These are phyloP conservation scores for Suhomyces atakaporum DNA, from an alignment of 1,139 yeast genomes.

Conservation along the genomic window DNA sequence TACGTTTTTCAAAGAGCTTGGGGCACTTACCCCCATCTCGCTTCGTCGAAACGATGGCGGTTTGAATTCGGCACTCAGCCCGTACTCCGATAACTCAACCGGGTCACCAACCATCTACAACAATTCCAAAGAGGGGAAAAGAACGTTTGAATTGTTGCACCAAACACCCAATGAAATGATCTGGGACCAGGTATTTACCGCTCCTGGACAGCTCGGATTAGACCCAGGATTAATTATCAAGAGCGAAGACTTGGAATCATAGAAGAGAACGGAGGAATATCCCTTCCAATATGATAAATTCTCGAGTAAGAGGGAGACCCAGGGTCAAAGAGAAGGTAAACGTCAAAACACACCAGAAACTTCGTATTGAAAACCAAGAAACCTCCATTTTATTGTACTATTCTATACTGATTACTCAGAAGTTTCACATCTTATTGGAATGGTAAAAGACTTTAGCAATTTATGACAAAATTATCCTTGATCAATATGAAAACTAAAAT, in stretches of 20 bases:
- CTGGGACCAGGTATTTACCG: constrained; percentile 75
- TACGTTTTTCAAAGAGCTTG: constrained; percentile 47
- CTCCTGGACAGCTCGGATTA: constrained; percentile 9
- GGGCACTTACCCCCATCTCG: constrained; percentile 18
- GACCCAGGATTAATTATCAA: constrained; percentile 7
- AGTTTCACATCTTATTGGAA: too few species aligned
- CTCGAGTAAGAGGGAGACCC: too few species aligned
- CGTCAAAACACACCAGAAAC: too few species aligned
- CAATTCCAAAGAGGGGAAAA: constrained; percentile 46
- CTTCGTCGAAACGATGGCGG: constrained; percentile 1
- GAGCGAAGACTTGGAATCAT: constrained; percentile 1
- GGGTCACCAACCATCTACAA: constrained; percentile 10
- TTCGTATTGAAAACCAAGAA: too few species aligned
- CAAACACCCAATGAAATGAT: constrained; percentile 70
- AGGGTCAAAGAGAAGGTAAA: too few species aligned
- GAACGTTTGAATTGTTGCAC: constrained; percentile 60
- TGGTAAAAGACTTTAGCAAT: too few species aligned
- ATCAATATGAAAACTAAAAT: too few species aligned
- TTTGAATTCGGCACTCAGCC: constrained; percentile 4
- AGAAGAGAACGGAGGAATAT: neutral
- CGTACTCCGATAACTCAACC: constrained; percentile 6
- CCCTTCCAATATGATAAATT: neutral
- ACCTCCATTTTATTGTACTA: too few species aligned
- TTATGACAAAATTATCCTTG: too few species aligned
- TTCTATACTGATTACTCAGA: too few species aligned